phyloP scores from a whole-genome alignment of 1,139 yeast species.

The Suhomyces kunorum region DNA sequence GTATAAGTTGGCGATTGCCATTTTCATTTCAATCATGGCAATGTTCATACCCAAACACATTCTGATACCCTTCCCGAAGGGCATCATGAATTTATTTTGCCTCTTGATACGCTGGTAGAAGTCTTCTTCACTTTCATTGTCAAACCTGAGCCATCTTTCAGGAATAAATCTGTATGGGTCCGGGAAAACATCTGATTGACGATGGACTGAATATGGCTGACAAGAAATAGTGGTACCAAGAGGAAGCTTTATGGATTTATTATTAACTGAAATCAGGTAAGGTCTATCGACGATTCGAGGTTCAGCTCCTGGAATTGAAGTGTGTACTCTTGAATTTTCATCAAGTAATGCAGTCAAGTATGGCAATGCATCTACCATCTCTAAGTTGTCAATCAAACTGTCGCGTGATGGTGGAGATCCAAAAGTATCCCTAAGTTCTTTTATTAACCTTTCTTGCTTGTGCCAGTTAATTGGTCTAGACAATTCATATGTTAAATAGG shows the following conservation, averaged over 20 bases:
- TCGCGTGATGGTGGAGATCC: conserved; percentile 31
- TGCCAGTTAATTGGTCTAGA: conserved; percentile 49
- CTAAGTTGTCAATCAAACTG: conserved; percentile 34
- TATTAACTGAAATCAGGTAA: conserved; percentile 21
- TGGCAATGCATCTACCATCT: conserved; percentile 51
- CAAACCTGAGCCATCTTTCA: conserved; percentile 57
- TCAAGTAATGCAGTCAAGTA: conserved; percentile 57
- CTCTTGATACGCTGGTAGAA: conserved; percentile 37
- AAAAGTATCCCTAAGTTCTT: conserved; percentile 42
- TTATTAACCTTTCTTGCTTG: conserved; percentile 43
- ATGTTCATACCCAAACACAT: conserved; percentile 76
- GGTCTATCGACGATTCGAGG: conserved; percentile 52
- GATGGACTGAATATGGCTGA: conserved; percentile 67
- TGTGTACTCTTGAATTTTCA: conserved; percentile 61
- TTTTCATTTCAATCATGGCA: conserved; percentile 66
- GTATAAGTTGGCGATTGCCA: conserved; percentile 55
- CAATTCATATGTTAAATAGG: conserved; percentile 60
- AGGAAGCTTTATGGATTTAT: conserved; percentile 41
- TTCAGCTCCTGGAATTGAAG: conserved; percentile 77
- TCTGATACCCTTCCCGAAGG: conserved; percentile 73
- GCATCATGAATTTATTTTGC: conserved; percentile 60
- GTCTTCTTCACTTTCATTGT: conserved; percentile 34
- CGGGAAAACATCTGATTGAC: conserved; percentile 51
- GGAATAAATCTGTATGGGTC: conserved; percentile 56
- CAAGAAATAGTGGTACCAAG: conserved; percentile 58